phyloP scores from a whole-genome alignment of 1,284 basidiomycete genomes.

The Inonotus obliquus region DNA sequence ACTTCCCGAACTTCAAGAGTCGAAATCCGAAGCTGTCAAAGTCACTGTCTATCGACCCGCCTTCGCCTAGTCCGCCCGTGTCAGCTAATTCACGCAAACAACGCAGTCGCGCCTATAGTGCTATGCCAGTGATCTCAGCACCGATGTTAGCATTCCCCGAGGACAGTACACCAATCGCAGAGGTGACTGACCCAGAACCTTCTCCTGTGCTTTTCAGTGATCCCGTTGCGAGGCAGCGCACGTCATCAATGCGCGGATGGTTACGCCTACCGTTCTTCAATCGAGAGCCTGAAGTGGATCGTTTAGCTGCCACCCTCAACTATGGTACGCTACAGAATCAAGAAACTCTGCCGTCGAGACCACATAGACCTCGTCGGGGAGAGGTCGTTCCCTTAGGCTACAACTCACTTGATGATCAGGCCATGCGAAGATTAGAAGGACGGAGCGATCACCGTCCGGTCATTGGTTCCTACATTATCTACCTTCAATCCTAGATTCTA shows the following conservation, averaged over 20 bases:
- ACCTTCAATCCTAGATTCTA: conserved; percentile 35
- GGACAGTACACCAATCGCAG: background rate
- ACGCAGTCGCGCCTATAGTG: conserved; percentile 4
- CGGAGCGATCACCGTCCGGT: conserved; percentile 78
- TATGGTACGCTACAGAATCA: background rate
- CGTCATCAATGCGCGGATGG: conserved; percentile 3
- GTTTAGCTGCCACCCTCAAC: background rate
- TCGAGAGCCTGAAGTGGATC: conserved; percentile 1
- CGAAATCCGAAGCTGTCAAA: conserved; percentile 9
- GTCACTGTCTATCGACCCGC: conserved; percentile 12
- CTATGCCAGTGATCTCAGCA: conserved; percentile 8
- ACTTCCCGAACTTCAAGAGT: background rate
- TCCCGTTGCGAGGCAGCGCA: background rate
- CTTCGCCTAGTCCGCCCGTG: background rate
- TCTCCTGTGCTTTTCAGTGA: background rate
- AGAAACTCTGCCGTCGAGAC: background rate
- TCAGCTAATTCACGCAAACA: background rate
- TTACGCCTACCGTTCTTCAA: conserved; percentile 7
- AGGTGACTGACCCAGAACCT: background rate
- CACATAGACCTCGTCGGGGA: conserved; percentile 31
- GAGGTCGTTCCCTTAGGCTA: conserved; percentile 67
- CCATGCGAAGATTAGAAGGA: conserved; percentile 73
- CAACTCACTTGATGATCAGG: conserved; percentile 68
- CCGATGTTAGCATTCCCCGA: background rate
- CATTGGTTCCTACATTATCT: conserved; percentile 67